phyloP scores from a whole-genome alignment of 176 grass and related monocot species.

The Phoenix dactylifera region DNA sequence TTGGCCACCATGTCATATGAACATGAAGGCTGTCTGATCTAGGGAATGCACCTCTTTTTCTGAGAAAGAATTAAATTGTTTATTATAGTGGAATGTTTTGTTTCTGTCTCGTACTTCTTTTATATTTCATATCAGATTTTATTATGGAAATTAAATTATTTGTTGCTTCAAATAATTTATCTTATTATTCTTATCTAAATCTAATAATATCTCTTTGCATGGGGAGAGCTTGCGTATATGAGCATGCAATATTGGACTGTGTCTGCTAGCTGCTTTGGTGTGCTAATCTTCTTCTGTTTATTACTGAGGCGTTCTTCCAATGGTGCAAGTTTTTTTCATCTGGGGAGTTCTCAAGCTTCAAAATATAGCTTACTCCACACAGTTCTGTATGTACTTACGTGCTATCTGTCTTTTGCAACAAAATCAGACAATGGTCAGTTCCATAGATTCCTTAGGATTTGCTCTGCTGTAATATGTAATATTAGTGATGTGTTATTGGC shows the following conservation, averaged over 20 bases:
- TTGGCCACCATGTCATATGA: no score
- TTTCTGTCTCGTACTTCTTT: no score
- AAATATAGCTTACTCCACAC: slow-evolving; percentile 29
- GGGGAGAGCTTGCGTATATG: slow-evolving; percentile 52
- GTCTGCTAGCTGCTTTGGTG: slow-evolving; percentile 49
- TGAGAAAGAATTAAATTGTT: no score
- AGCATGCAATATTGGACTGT: slow-evolving; percentile 82
- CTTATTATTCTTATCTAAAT: slow-evolving; percentile 9
- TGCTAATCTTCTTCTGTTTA: slow-evolving; percentile 64
- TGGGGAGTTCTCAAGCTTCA: slow-evolving; percentile 19
- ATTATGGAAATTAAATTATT: no score
- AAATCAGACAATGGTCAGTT: slow-evolving; percentile 54
- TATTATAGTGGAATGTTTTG: no score
- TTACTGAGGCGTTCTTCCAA: slow-evolving; percentile 30
- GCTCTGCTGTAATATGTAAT: no score
- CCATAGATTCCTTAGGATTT: background rate
- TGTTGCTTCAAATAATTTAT: no score
- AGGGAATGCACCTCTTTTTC: no score
- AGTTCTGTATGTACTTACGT: slow-evolving; percentile 31
- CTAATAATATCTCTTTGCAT: slow-evolving; percentile 2
- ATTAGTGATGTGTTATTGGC: no score
- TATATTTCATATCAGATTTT: no score
- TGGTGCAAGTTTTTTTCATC: slow-evolving; percentile 16
- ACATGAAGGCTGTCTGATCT: no score
- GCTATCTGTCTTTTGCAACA: slow-evolving; percentile 28